Conservation (phyloP, 208 protist species). For the Leishmania lainsoni region DNA sequence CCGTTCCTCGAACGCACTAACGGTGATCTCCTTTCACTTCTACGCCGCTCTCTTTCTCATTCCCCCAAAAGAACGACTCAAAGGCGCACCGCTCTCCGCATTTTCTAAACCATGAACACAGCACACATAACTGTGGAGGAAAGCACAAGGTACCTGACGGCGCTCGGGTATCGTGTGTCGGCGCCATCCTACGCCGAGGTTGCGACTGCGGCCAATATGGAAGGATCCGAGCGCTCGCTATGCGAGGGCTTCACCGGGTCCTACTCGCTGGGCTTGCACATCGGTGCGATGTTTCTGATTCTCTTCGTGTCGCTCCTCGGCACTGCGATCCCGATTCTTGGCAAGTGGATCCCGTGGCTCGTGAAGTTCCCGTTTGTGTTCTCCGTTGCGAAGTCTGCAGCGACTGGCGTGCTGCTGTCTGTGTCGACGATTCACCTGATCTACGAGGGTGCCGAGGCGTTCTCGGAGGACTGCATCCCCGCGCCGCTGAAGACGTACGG, state of each 20-base stretch:
- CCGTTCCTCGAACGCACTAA: too few species aligned
- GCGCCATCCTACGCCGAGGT: background rate
- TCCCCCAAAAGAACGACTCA: too few species aligned
- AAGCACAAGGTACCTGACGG: slow-evolving; percentile 6
- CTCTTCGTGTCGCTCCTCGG: slow-evolving; percentile 49
- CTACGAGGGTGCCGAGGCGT: slow-evolving; percentile 36
- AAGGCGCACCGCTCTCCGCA: too few species aligned
- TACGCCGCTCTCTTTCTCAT: too few species aligned
- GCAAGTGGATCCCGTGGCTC: slow-evolving; percentile 48
- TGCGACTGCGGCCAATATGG: background rate
- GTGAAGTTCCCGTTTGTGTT: slow-evolving; percentile 50
- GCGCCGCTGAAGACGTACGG: slow-evolving; percentile 34
- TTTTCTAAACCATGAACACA: background rate
- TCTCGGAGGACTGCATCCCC: slow-evolving; percentile 50
- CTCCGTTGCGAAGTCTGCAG: slow-evolving; percentile 47
- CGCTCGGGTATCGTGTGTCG: slow-evolving; percentile 12
- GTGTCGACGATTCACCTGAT: slow-evolving; percentile 66
- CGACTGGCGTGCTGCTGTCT: slow-evolving; percentile 65
- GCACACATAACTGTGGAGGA: slow-evolving; percentile 8
- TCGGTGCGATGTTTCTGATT: slow-evolving; percentile 50
- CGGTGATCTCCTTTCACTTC: too few species aligned
- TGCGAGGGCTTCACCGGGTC: slow-evolving; percentile 36
- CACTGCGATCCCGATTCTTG: slow-evolving; percentile 44
- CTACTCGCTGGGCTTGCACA: slow-evolving; percentile 53
- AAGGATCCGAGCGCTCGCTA: slow-evolving; percentile 10